Evolutionary conservation across 2,329 filamentous ascomycete genomes (phyloP).

Genomic region (Macrophomina tecta): DNA sequence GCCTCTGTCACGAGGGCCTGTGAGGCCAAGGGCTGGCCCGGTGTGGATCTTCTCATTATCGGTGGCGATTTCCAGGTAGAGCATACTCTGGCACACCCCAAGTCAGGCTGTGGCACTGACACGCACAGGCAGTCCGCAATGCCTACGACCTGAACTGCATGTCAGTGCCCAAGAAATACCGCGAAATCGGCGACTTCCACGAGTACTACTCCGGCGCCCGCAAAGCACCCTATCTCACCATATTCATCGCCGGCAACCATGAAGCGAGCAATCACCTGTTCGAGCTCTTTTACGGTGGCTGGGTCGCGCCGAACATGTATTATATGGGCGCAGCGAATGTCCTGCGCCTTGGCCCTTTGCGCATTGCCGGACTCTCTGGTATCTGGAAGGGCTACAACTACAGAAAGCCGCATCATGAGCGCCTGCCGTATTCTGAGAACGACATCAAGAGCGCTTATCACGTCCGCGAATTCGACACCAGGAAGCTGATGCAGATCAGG

Average conservation of each 20-base stretch:
- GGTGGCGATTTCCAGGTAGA: slow-evolving; percentile 90
- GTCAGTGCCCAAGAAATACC: slow-evolving; percentile 88
- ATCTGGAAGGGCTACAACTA: slow-evolving; percentile 96
- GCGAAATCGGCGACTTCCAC: slow-evolving; percentile 87
- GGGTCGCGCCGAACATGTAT: slow-evolving; percentile 97
- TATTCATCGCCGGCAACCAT: slow-evolving; percentile 95
- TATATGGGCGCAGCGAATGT: slow-evolving; percentile 95
- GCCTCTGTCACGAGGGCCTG: slow-evolving; percentile 74
- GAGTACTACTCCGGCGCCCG: slow-evolving; percentile 85
- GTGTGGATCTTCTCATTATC: slow-evolving; percentile 89
- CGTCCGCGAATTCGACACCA: slow-evolving; percentile 85
- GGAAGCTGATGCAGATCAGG: slow-evolving; percentile 83
- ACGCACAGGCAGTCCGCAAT: slow-evolving; percentile 78
- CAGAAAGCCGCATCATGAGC: slow-evolving; percentile 79
- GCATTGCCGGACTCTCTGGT: slow-evolving; percentile 88
- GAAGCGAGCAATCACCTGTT: slow-evolving; percentile 89
- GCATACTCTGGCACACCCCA: background rate
- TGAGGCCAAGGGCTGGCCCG: slow-evolving; percentile 72
- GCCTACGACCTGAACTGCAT: slow-evolving; percentile 85
- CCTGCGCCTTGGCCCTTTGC: slow-evolving; percentile 78
- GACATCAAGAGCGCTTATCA: slow-evolving; percentile 88
- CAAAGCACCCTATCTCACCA: slow-evolving; percentile 82
- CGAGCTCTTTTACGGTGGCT: slow-evolving; percentile 95
- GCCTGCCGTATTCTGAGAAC: slow-evolving; percentile 78
- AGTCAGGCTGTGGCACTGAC: slow-evolving; percentile 33